Base-by-base conservation (phyloP, 116 monocot genomes). In the Thalassia testudinum region DNA sequence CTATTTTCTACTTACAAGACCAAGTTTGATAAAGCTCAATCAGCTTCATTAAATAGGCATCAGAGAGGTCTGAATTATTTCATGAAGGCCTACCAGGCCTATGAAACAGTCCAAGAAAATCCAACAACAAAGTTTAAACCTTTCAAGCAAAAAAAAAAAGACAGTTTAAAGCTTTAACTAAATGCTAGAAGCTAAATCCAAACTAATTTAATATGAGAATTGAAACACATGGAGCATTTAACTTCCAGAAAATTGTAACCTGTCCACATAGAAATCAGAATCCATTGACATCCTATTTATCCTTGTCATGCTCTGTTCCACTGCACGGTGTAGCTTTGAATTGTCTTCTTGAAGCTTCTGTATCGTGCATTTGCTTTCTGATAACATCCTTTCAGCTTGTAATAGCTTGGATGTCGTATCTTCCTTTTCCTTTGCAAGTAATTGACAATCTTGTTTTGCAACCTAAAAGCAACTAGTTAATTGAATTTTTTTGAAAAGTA, bases 281-380 rank as follows among this genome's bases (percentile, higher is more conserved):
- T 97, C 97, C 40, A 97, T 56, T 8, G 97, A 97, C 97, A 97
- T 85, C 59, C 88, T 71, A 65, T 85, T 97, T 62, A 97, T 49
- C 18, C 72, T 76, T 40, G 85, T 89, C 85, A 97, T 89, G 62
- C 89, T 89, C 70, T 81, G 76, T 48, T 85, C 88, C 28, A 97
- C 58, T 26, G 85, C 85, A 60, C 78, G 76, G 1, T 85, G 88
- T 22, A 97, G 64, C 59, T 76, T 88, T 54, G 82, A 69, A 76
- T 97, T 97, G 43, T 97, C 97, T 40, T 89, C 82, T 67, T 89
- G 81, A 51, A 97, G 74, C 59, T 82, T 97, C 61, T 75, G 76
- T 20, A 89, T 77, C 23, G 77, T 72, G 43, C 24, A 50, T 53
- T 76, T 97, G 15, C 66, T 57, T 19, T 97, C 97, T 54, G 72